Base-by-base conservation (phyloP, 164 flowering plant species). In the Tetrastigma voinierianum region DNA sequence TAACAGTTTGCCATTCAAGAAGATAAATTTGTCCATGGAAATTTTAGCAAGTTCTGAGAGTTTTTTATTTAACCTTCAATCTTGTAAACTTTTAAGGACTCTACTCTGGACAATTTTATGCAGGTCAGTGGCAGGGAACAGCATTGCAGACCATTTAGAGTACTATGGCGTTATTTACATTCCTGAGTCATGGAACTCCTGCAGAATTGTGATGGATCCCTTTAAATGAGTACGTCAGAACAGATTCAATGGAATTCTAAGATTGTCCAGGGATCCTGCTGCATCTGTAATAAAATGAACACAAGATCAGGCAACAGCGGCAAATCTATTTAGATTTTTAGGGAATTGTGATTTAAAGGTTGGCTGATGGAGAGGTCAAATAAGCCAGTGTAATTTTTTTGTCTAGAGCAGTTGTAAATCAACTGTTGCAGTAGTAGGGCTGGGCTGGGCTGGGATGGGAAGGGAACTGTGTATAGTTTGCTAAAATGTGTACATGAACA, bases 51-150 rank as follows among this genome's bases (percentile, higher is more conserved):
- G 61, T 23, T 32, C n/a, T 4, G 40, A 32, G 6, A 32, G 40
- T 3, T 4, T 32, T 32, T 32, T 32, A 32, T 32, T 32, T 7
- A 32, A 32, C 4, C 40, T 32, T 32, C 3, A 7, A 32, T 32
- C 40, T 32, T 32, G 6, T 7, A 32, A 7, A 7, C 40, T 32
- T 32, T 7, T 32, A 32, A 32, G 40, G 40, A 32, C 40, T 32
- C 40, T 32, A 62, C 52, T 32, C 25, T 15, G 13, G 13, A 49
- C 46, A 17, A n/a, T 17, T 49, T 24, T 63, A 23, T 74, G 71
- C 90, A 93, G 99, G 82, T 96, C 99, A 14, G 99, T 92, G 32
- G 10, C 62, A 7, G 99, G 99, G 56, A 89, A 77, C 70, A 92
- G 98, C 77, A 76, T 96, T 46, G 21, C 82, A 44, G 99, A 96